Base-by-base conservation (phyloP, 805 yeast genomes). In the Grigorovia yakushimaensis region DNA sequence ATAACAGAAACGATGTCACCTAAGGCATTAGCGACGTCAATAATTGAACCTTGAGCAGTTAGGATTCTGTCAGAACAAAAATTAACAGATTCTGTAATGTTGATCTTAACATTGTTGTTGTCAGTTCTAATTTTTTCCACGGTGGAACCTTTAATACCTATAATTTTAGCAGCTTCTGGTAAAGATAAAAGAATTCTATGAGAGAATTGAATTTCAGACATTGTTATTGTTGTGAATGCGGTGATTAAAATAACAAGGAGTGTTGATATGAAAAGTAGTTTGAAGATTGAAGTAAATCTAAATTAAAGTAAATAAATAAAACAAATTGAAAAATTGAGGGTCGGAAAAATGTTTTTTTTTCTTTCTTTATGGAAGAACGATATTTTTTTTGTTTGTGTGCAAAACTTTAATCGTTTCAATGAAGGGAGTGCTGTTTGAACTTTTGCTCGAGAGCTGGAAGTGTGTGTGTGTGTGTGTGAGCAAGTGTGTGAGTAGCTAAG, bases 121-220 rank as follows among this genome's bases (percentile, higher is more conserved):
- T 76, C 76, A 44, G 78, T 87, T 54, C 96, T 74, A 42, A 88
- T 78, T 35, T 76, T 73, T 47, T 88, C 84, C 50, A 88, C 88
- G 47, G 82, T 82, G 44, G 74, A 72, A 42, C 96, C 96, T 53
- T 78, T 83, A 54, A 84, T 84, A 46, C 96, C 96, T 56, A 88
- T 88, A 51, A 88, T 78, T 51, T 88, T 84, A 17, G 96, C 96
- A 11, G 95, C 89, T 64, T 88, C 96, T 60, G 82, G 84, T 47
- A 88, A 77, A 2, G 93, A 80, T 18, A 88, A 84, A 24, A 88
- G 72, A 1, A 87, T 76, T 52, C 73, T 44, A 30, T 44, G 46
- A 40, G 33, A 27, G 9, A 27, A 27, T 27, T 27, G 33, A 27
- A 15, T 15, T 10, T 27, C 33, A 27, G 33, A 27, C 33, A 27